Base-by-base conservation (phyloP, 2,329 filamentous ascomycete genomes). In the Hypoxylon sp. region DNA sequence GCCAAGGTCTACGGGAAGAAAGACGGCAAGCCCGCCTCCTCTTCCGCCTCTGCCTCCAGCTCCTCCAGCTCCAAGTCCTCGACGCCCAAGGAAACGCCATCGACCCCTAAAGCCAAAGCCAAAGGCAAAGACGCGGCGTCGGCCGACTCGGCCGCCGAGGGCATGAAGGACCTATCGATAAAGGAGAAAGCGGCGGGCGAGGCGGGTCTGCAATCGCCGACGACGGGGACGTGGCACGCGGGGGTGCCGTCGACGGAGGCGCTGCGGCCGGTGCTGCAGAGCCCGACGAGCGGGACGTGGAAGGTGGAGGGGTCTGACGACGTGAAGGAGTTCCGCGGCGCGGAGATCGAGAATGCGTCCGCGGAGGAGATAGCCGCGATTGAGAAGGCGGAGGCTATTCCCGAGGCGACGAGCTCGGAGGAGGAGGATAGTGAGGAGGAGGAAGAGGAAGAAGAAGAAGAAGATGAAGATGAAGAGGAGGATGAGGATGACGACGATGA, bases 1-100 rank as follows among this genome's bases (percentile, higher is more conserved):
- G 84, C 86, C 61, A 88, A 88, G 78, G 86, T 87, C 4, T 78
- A 88, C 69, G 85, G 85, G 27, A 74, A 73, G 56, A 73, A 73
- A n/a, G 70, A 74, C 4, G 61, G 54, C n/a, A 62, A 61, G 49
- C 22, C 30, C 30, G 4, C 30, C 44, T 6, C 35, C 35, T 3
- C 10, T 2, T 11, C 50, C 46, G 5, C 10, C 48, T n/a, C 8
- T 17, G 42, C 27, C 10, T 40, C 50, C 20, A 13, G 11, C 2
- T 6, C 30, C 20, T 27, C 55, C 13, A 10, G 30, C 10, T 37
- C 55, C 30, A 48, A 25, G 42, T 46, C 54, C 37, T 11, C 37
- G 7, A 31, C 54, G 4, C n/a, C 14, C 40, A 35, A 42, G 10
- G 44, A 44, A 25, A 2, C 50, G 3, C 31, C 27, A 35, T 53